Base-by-base conservation (phyloP, 2,329 filamentous ascomycete genomes). In the Simplicillium sp. region DNA sequence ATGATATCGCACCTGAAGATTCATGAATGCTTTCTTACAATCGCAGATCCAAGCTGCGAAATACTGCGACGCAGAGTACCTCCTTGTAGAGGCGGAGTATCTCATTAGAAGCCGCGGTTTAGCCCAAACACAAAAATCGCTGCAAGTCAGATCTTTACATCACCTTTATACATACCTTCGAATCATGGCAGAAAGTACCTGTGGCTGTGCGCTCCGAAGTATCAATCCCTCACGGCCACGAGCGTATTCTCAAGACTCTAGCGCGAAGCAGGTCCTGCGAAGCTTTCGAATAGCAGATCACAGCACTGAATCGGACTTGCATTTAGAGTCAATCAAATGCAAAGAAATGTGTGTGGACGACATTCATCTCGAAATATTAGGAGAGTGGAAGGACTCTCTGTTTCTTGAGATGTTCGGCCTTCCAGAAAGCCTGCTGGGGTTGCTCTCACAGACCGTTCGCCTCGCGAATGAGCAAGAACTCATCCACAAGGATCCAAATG, bases 121-220 rank as follows among this genome's bases (percentile, higher is more conserved):
- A 18, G 15, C 17, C 6, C 14, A 13, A 16, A 8, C 34, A 18
- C 12, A 8, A n/a, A 32, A 41, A 15, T 25, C 28, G 3, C 28
- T 16, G 6, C 14, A 32, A n/a, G 11, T 37, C 15, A 34, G 34
- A n/a, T 14, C 34, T 3, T 33, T 41, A 2, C 39, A 41, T 13
- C 39, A 41, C 34, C 17, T 41, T n/a, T 41, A 41, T 35, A 41
- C 39, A 7, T 32, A 41, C 7, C 34, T 41, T 8, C 39, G 39
- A 12, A 33, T 41, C 12, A 16, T 41, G 34, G 37, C 39, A 11
- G 39, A 41, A 20, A 41, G 39, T 25, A 41, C 39, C 8, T 41
- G 39, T 18, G 39, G 39, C 11, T 41, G 39, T 18, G 32, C 33
- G 7, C 34, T 41, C 11, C 39, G 39, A 12, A 41, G 37, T 11